Evolutionary conservation across 1,284 basidiomycete genomes (phyloP), one percentile per base, ranked within the genome.

Genomic region (Pascua sp.): DNA sequence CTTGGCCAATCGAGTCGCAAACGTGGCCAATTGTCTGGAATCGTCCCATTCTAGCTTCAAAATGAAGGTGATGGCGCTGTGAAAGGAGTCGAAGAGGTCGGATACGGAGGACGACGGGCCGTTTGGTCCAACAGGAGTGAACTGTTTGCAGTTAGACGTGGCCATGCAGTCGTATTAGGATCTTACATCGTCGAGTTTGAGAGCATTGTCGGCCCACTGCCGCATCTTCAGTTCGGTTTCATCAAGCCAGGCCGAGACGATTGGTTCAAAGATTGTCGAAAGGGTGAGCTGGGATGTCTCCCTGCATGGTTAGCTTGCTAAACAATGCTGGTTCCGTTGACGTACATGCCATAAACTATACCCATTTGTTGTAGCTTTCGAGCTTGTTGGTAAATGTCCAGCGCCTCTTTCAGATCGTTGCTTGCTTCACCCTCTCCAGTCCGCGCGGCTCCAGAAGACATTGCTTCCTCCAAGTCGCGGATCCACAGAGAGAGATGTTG

Each of bases 41-140:
- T 98, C 90, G 8, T 89, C 86, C 95, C 96, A 98, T 63, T 92
- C 84, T 42, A 99, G 81, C 51, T 89, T 88, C 69, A 91, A 83
- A 49, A 99, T 79, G 75, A 96, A 94, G 53, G 86, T 83, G 65
- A 95, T 87, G 0, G 94, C 92, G 69, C 91, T 94, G 56, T 90
- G 86, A 58, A 98, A 82, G 1, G 94, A 97, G 57, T 91, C 92
- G 69, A 98, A 97, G 1, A 99, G 81, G 76, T 98, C 96, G 43
- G 94, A 86, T 56, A 99, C 94, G 0, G 94, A 98, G 42, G 92
- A 94, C 69, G 91, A 95, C 69, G 96, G 91, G 0, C 89, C 88
- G 65, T 90, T 89, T 2, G 83, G 75, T 44, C 86, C 86, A 66
- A 92, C 89, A 4, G 92, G 86, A 72, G 90, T 84, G 69, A 95